phyloP scores from a whole-genome alignment of 1,284 basidiomycete species.

The Leccinum solheimii region DNA sequence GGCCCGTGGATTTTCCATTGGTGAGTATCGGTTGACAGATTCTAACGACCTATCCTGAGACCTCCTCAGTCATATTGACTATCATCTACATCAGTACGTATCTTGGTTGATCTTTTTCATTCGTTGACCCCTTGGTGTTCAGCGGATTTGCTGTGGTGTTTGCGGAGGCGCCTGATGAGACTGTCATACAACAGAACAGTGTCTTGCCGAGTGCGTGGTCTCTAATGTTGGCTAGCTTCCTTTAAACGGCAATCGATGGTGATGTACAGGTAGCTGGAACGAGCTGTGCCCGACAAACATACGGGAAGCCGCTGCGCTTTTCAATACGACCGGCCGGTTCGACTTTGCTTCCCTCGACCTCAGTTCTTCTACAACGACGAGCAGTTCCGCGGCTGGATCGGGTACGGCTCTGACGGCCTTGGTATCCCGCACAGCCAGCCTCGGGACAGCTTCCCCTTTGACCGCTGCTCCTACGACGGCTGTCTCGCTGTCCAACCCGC shows the following conservation, averaged over 20 bases:
- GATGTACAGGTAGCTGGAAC: slow-evolving; percentile 18
- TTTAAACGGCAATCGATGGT: not conserved
- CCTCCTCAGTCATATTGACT: slow-evolving; percentile 32
- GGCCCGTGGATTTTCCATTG: slow-evolving; percentile 38
- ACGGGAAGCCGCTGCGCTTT: slow-evolving; percentile 19
- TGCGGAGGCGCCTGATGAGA: slow-evolving; percentile 26
- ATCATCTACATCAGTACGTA: slow-evolving; percentile 29
- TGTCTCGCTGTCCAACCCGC: not conserved
- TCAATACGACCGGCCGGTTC: slow-evolving; percentile 22
- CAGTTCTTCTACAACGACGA: not conserved
- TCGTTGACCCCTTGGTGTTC: slow-evolving; percentile 5
- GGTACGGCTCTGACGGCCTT: not conserved
- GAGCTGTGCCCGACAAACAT: slow-evolving; percentile 22
- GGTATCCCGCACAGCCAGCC: not conserved
- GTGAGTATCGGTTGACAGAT: slow-evolving; percentile 14
- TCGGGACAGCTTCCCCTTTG: not conserved
- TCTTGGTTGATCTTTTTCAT: not conserved
- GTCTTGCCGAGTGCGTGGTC: slow-evolving; percentile 23
- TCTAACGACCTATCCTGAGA: not conserved
- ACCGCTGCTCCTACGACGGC: not conserved
- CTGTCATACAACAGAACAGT: slow-evolving; percentile 22
- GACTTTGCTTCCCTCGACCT: slow-evolving; percentile 15
- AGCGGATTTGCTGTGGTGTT: slow-evolving; percentile 35
- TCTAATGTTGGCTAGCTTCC: not conserved
- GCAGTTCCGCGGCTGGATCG: not conserved